Conservation (phyloP, 495 filamentous ascomycete species). For the Rostrohypoxylon terebratum region DNA sequence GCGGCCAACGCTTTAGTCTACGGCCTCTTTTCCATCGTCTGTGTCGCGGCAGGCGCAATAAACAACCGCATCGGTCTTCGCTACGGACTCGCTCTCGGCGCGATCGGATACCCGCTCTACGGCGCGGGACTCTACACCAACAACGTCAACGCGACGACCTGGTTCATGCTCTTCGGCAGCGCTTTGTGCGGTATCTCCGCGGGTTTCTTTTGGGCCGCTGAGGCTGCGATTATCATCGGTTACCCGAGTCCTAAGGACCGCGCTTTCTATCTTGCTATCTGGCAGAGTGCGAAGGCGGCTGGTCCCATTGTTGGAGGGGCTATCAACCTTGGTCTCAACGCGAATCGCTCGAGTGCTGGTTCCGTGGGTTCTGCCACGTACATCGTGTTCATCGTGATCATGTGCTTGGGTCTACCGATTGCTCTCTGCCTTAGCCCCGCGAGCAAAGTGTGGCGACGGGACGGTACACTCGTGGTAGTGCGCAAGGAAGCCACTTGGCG, state of each 20-base stretch:
- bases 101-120: constrained; percentile 43
- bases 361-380: constrained; percentile 43
- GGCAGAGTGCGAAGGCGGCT: constrained; percentile 51
- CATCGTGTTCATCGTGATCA: constrained; percentile 45
- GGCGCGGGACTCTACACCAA: constrained; percentile 45
- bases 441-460: constrained; percentile 40
- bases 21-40: constrained; percentile 50
- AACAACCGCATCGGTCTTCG: constrained; percentile 52
- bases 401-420: constrained; percentile 43
- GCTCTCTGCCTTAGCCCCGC: constrained; percentile 44
- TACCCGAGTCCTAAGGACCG: constrained; percentile 42
- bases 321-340: constrained; percentile 45
- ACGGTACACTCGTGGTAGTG: constrained; percentile 44
- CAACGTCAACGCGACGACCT: constrained; percentile 40
- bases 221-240: constrained; percentile 45
- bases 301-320: constrained; percentile 45
- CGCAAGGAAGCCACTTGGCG: constrained; percentile 47
- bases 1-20: constrained; percentile 51
- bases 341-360: constrained; percentile 32
- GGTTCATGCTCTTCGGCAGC: constrained; percentile 46
- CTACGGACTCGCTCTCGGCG: constrained; percentile 48
- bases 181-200: constrained; percentile 45
- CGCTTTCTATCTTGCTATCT: constrained; percentile 46
- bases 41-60: constrained; percentile 49
- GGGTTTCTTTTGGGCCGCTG: constrained; percentile 47